phyloP scores from a whole-genome alignment of 441 rosid species.

The Lepidium campestre region DNA sequence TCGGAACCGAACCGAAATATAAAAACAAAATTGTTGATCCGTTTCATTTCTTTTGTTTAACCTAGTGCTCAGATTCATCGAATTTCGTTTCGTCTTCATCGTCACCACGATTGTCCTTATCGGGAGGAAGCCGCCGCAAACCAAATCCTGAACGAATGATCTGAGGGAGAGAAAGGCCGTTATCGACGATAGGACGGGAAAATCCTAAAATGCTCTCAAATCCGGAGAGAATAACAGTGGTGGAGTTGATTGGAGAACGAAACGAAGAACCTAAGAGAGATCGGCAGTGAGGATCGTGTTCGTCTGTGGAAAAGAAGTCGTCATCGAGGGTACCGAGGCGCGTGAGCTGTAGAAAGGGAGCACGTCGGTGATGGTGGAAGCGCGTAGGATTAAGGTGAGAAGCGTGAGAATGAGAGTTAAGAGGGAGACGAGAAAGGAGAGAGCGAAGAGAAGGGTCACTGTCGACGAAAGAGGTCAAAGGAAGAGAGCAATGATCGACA shows the following conservation, averaged over 20 bases:
- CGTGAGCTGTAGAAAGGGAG: constrained; percentile 78
- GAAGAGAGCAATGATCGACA: constrained; percentile 61
- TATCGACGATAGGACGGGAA: constrained; percentile 46
- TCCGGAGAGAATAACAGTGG: constrained; percentile 43
- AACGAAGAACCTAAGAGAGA: constrained; percentile 34
- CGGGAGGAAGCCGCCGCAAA: constrained; percentile 32
- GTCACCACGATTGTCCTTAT: not conserved
- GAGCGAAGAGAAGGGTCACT: constrained; percentile 76
- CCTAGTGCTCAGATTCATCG: constrained; percentile 9
- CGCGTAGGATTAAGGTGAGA: constrained; percentile 8
- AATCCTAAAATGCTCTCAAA: constrained; percentile 53
- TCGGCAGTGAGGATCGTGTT: constrained; percentile 42
- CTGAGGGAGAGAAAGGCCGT: constrained; percentile 50
- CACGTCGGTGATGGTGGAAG: constrained; percentile 44
- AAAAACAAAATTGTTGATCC: no score
- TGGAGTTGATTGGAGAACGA: constrained; percentile 48
- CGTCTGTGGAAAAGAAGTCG: constrained; percentile 77
- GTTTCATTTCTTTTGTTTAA: no score
- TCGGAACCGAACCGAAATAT: no score
- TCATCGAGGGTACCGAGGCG: constrained; percentile 79
- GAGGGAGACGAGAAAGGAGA: constrained; percentile 77
- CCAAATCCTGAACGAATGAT: constrained; percentile 53
- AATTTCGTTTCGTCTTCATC: not conserved
- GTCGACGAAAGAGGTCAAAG: constrained; percentile 73
- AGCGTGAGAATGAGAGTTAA: constrained; percentile 27